Evolutionary conservation across 371 early-diverging fungal species (phyloP).

Genomic region (Spraguea lophii): DNA sequence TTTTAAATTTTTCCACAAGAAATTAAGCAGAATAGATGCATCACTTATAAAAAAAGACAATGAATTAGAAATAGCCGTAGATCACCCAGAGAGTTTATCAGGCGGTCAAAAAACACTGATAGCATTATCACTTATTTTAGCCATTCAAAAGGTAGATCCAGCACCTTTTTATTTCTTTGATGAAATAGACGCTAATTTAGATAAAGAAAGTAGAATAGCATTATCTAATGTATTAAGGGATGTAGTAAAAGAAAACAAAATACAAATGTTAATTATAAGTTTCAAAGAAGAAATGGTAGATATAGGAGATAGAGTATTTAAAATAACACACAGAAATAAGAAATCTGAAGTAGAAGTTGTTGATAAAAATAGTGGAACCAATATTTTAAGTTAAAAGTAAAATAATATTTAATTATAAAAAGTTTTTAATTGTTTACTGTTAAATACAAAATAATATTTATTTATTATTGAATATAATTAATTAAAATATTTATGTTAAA

Average conservation of each 20-base stretch:
- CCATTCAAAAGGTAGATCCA: conserved; percentile 88
- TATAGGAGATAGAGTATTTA: conserved; percentile 32
- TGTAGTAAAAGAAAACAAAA: neutral
- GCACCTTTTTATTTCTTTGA: conserved; percentile 98
- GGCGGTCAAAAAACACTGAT: conserved; percentile 97
- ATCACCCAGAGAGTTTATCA: conserved; percentile 45
- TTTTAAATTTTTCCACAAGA: conserved; percentile 35
- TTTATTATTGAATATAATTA: too few species aligned
- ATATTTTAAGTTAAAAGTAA: too few species aligned
- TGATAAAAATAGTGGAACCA: too few species aligned
- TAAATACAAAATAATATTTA: conserved; percentile 4
- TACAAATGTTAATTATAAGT: conserved; percentile 42
- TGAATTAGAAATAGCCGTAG: neutral
- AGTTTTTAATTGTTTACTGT: conserved; percentile 9
- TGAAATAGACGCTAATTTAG: conserved; percentile 97
- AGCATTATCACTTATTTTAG: conserved; percentile 83
- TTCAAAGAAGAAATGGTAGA: conserved; percentile 36
- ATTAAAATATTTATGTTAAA: too few species aligned
- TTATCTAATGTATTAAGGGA: conserved; percentile 21
- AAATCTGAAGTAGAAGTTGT: too few species aligned
- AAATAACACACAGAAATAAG: too few species aligned
- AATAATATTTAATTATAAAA: too few species aligned
- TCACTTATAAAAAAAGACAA: neutral
- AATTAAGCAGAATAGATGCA: neutral
- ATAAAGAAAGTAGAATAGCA: conserved; percentile 43